Percentiles rank a stretch among this genome's conserved stretches.
Evolutionary conservation across 306 rosid genomes (phyloP).

Genomic region (Hippophae tibetana): DNA sequence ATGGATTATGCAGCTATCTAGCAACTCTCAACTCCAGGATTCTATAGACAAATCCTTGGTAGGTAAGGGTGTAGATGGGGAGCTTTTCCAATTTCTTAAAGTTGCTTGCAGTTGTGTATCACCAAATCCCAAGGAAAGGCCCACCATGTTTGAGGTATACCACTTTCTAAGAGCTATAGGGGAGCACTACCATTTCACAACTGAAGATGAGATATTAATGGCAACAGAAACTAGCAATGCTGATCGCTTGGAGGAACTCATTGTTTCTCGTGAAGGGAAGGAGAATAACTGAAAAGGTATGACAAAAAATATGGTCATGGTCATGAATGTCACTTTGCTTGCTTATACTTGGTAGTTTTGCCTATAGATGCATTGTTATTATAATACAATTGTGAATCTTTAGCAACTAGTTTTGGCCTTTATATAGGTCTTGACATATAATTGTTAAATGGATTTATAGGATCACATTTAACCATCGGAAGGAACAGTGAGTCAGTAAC

Average conservation of each 20-base stretch:
- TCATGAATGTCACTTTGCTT: slow-evolving; percentile 10
- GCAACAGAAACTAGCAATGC: slow-evolving; percentile 30
- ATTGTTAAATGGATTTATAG: not conserved
- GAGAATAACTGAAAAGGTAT: slow-evolving; percentile 24
- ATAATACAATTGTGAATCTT: slow-evolving; percentile 10
- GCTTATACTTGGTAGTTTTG: slow-evolving; percentile 21
- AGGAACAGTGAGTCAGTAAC: too few relatives aligned
- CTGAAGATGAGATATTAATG: slow-evolving; percentile 56
- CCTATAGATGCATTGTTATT: not conserved
- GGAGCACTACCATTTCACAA: slow-evolving; percentile 50
- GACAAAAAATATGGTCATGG: slow-evolving; percentile 1
- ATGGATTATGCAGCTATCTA: slow-evolving; percentile 51
- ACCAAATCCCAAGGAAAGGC: slow-evolving; percentile 65
- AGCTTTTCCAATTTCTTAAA: slow-evolving; percentile 87
- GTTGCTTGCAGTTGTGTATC: slow-evolving; percentile 67
- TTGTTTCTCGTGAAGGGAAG: slow-evolving; percentile 47
- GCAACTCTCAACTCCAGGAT: slow-evolving; percentile 35
- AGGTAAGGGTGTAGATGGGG: slow-evolving; percentile 54
- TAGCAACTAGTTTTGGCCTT: slow-evolving; percentile 2
- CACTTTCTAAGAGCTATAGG: slow-evolving; percentile 87
- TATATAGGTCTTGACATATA: slow-evolving; percentile 1
- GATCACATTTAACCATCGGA: too few relatives aligned
- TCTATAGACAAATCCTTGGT: slow-evolving; percentile 56
- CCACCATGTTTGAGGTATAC: slow-evolving; percentile 92
- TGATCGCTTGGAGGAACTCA: slow-evolving; percentile 52